Evolutionary conservation across 2,329 filamentous ascomycete genomes (phyloP).

Genomic region (Catunica adiposa): DNA sequence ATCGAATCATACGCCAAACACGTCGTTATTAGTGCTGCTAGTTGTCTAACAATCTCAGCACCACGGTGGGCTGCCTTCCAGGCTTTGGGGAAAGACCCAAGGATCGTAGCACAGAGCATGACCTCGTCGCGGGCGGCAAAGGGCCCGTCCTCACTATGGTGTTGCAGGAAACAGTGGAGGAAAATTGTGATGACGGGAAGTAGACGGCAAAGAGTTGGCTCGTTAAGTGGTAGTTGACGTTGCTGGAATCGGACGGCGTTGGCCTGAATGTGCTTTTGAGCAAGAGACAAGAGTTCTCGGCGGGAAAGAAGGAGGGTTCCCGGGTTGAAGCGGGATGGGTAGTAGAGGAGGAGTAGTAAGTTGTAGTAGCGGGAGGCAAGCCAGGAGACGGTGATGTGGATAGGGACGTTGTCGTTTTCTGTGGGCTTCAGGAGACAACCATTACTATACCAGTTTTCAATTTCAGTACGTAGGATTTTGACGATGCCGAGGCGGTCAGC

Average conservation of each 20-base stretch:
- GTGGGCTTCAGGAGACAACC: slow-evolving; percentile 28
- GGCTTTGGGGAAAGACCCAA: not conserved
- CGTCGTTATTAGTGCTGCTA: slow-evolving; percentile 1
- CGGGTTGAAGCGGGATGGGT: slow-evolving; percentile 26
- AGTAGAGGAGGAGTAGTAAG: slow-evolving; percentile 28
- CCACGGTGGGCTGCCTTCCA: slow-evolving; percentile 10
- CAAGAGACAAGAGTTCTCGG: slow-evolving; percentile 23
- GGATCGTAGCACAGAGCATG: slow-evolving; percentile 4
- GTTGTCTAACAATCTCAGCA: slow-evolving; percentile 4
- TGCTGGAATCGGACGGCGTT: slow-evolving; percentile 21
- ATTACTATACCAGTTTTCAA: slow-evolving; percentile 31
- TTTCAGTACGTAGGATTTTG: slow-evolving; percentile 24
- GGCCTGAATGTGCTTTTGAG: slow-evolving; percentile 27
- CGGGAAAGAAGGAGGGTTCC: slow-evolving; percentile 19
- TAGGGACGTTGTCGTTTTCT: slow-evolving; percentile 28
- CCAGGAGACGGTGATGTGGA: slow-evolving; percentile 30
- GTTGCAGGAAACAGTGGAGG: slow-evolving; percentile 7
- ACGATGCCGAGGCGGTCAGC: slow-evolving; percentile 22
- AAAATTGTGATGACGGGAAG: slow-evolving; percentile 9
- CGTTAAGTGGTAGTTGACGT: slow-evolving; percentile 27
- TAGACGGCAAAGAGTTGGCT: slow-evolving; percentile 20
- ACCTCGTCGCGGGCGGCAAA: slow-evolving; percentile 7
- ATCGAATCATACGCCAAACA: not conserved
- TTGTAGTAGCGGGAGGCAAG: slow-evolving; percentile 28
- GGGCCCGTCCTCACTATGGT: slow-evolving; percentile 1